Evolutionary conservation across 2,329 filamentous ascomycete genomes (phyloP), one percentile per base, ranked within the genome.

Genomic region (Diaporthe vexans): DNA sequence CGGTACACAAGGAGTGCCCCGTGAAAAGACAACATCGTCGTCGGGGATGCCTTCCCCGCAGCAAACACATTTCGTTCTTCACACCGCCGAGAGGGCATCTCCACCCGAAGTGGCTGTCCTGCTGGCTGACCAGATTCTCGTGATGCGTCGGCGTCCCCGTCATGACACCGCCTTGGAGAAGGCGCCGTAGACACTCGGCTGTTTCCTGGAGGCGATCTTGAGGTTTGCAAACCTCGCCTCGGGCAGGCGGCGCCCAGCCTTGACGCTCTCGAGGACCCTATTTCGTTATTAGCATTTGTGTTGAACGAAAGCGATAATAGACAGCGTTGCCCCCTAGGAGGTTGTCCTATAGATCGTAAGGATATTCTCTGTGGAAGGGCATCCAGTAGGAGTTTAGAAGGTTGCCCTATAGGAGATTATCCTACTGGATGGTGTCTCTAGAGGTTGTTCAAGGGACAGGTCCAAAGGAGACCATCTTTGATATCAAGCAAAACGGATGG

Each of bases 181-280:
- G 56, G 80, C 79, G 26, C 83, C 85, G 78, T 91, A 89, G 57
- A 95, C 90, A 81, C 92, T 94, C 76, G 85, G 85, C 81, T 95
- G 93, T 5, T 89, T 87, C 77, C 87, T 89, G 0, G 88, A 82
- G 9, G 91, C 91, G 68, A 94, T 82, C 78, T 90, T 91, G 77
- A 94, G 81, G 57, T 87, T 89, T 46, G 90, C 87, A 81, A 95
- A 98, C 71, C 90, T 87, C 37, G 91, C 89, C 84, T 98, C 95
- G 0, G 93, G 88, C 56, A 97, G 86, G 72, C 95, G 88, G 81
- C 90, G 94, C 4, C 92, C 93, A 1, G 89, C 91, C 77, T 93
- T 94, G 77, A 98, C 88, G 81, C 94, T 95, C 81, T 97, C 94
- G n/a, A 97, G 84, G 8, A 94, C 91, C 94, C 93, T 94, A 73